Percentiles rank a stretch among this genome's conserved stretches.
phyloP scores from a whole-genome alignment of 305 asterid species.

The Solanum hybrid region DNA sequence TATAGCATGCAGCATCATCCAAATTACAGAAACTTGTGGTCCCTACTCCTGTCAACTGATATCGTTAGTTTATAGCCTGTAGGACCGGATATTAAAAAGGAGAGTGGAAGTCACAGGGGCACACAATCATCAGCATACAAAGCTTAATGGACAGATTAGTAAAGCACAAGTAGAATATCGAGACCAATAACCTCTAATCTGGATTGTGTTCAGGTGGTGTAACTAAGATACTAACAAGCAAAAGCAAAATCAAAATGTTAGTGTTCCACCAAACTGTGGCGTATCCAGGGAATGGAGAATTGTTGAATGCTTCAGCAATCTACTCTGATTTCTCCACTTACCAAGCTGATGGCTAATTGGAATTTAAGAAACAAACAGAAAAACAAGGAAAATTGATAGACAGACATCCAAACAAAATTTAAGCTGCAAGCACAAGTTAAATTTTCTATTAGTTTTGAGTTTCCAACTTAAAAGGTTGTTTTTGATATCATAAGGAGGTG shows the following conservation, averaged over 20 bases:
- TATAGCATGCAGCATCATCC: neutral
- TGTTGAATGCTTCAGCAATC: neutral
- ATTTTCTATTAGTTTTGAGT: neutral
- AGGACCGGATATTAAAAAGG: neutral
- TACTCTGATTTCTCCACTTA: neutral
- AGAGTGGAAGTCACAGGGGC: neutral
- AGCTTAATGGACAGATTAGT: neutral
- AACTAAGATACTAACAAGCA: neutral
- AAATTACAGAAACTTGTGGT: neutral
- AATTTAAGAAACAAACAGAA: neutral
- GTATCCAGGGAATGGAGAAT: neutral
- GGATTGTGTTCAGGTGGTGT: neutral
- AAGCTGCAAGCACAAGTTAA: neutral
- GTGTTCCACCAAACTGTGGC: neutral
- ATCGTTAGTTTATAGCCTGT: neutral
- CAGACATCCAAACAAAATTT: neutral
- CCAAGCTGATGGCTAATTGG: neutral
- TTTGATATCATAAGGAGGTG: neutral
- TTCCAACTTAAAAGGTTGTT: neutral
- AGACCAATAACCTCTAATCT: neutral
- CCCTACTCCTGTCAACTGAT: neutral
- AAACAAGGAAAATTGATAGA: neutral
- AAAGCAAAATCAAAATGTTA: neutral
- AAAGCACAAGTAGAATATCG: neutral
- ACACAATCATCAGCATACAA: neutral